Evolutionary conservation across 495 filamentous ascomycete species (phyloP), one percentile per base, ranked within the genome.

Genomic region (Trichoderma virens): DNA sequence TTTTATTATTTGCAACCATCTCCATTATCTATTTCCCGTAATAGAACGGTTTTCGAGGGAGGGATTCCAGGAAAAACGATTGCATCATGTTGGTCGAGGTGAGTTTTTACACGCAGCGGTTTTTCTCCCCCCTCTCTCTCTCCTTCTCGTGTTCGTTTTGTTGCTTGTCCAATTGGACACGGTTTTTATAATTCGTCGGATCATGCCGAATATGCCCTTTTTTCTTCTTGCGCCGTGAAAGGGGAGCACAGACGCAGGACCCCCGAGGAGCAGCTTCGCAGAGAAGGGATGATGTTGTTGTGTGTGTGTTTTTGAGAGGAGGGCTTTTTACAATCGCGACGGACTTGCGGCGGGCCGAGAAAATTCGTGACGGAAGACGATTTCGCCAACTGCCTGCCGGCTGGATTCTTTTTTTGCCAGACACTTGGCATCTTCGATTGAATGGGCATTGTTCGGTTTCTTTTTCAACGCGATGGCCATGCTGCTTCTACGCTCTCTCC

Each of bases 61-160:
- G 18, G 43, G 20, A 20, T n/a, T 5, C 18, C 9, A 31, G 30
- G 20, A 25, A 25, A 45, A 13, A 45, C 31, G 16, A 28, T 30
- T 28, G 18, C 61, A 45, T 28, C 35, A 71, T 71, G 70, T 59
- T 65, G 25, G 66, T 71, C 61, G 68, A 71, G 31, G 70, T 71
- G 56, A 61, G 70, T 64, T 61, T 23, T 14, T 45, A 39, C 54
- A 66, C 61, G 20, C 34, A 32, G 18, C 8, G n/a, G n/a, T n/a
- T n/a, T 51, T 63, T 60, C 31, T 16, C 16, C 64, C 34, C 34
- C 25, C 43, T 2, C 30, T 9, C 20, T 23, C 31, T 7, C 18
- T 38, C 13, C 28, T 14, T 30, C n/a, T 2, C 43, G 41, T 45
- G 18, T 23, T 20, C 8, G 8, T 47, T 47, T 23, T 25, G 23